phyloP scores from a whole-genome alignment of 768 basidiomycete species.

The Panus rudis region DNA sequence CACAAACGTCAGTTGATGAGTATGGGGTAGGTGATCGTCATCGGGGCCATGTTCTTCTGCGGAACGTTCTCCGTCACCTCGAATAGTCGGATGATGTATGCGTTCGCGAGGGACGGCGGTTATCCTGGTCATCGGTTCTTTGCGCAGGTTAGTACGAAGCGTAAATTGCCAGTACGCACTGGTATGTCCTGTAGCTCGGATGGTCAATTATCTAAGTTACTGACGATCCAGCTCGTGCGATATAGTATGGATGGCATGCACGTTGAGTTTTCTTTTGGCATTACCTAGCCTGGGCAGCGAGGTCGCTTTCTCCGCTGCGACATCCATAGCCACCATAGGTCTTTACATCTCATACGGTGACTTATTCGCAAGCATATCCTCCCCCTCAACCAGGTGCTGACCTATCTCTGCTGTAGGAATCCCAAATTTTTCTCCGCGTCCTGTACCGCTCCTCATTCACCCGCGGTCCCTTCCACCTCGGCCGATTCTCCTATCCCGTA shows the following conservation, averaged over 20 bases:
- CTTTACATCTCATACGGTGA: constrained; percentile 69
- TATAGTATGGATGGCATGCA: constrained; percentile 72
- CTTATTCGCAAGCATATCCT: constrained; percentile 7
- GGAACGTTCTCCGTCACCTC: constrained; percentile 74
- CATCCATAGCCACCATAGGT: constrained; percentile 64
- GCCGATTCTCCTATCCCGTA: constrained; percentile 53
- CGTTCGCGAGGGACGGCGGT: constrained; percentile 70
- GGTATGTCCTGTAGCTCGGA: constrained; percentile 29
- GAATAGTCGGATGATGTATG: constrained; percentile 81
- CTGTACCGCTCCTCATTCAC: constrained; percentile 52
- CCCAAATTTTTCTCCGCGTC: constrained; percentile 65
- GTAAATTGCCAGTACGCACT: constrained; percentile 62
- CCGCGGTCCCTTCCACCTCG: constrained; percentile 69
- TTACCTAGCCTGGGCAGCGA: constrained; percentile 66
- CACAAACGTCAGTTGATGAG: background rate
- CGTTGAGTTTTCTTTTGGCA: constrained; percentile 67
- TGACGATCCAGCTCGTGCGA: background rate
- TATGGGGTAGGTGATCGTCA: constrained; percentile 51
- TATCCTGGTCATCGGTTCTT: constrained; percentile 65
- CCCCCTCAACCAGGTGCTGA: background rate
- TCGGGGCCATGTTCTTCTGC: constrained; percentile 71
- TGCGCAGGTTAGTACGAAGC: constrained; percentile 49
- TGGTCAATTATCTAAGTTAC: background rate
- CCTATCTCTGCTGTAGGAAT: constrained; percentile 31
- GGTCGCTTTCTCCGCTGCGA: constrained; percentile 58